Conservation (phyloP, 2,329 filamentous ascomycete genomes). For the Penicillium corylophilum region DNA sequence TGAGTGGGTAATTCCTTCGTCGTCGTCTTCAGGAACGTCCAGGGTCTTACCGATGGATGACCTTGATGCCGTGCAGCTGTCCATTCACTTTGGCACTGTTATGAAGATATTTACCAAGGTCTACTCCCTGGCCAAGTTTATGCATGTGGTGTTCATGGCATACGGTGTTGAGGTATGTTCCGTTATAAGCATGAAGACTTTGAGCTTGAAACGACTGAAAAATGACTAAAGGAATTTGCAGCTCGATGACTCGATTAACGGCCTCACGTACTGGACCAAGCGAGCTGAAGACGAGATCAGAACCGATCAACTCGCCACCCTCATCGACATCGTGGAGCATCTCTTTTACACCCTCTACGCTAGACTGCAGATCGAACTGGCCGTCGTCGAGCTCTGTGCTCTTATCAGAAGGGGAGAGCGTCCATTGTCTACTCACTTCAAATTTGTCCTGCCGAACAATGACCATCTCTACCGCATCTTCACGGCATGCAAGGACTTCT, state of each 20-base stretch:
- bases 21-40: slow-evolving; percentile 5
- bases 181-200: not conserved
- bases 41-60: slow-evolving; percentile 17
- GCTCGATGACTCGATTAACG: slow-evolving; percentile 30
- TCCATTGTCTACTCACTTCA: slow-evolving; percentile 14
- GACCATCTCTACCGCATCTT: slow-evolving; percentile 36
- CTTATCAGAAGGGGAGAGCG: slow-evolving; percentile 28
- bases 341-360: slow-evolving; percentile 40
- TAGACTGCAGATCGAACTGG: slow-evolving; percentile 38
- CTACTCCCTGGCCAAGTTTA: slow-evolving; percentile 38
- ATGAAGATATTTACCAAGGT: slow-evolving; percentile 33
- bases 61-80: slow-evolving; percentile 14
- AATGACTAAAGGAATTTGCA: too few species aligned
- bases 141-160: slow-evolving; percentile 31
- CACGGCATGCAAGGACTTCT: slow-evolving; percentile 31
- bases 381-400: slow-evolving; percentile 35
- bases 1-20: slow-evolving; percentile 28
- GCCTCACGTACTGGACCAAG: slow-evolving; percentile 32
- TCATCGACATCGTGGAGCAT: slow-evolving; percentile 38
- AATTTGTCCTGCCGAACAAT: slow-evolving; percentile 32
- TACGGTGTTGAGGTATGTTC: slow-evolving; percentile 36
- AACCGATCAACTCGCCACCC: slow-evolving; percentile 25
- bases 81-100: slow-evolving; percentile 28
- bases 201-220: too few species aligned
- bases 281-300: slow-evolving; percentile 31